Percentiles rank a stretch among this genome's conserved stretches.
Conservation (phyloP, 192 early-diverging fungal species). For the Polychytrium aggregatum region DNA sequence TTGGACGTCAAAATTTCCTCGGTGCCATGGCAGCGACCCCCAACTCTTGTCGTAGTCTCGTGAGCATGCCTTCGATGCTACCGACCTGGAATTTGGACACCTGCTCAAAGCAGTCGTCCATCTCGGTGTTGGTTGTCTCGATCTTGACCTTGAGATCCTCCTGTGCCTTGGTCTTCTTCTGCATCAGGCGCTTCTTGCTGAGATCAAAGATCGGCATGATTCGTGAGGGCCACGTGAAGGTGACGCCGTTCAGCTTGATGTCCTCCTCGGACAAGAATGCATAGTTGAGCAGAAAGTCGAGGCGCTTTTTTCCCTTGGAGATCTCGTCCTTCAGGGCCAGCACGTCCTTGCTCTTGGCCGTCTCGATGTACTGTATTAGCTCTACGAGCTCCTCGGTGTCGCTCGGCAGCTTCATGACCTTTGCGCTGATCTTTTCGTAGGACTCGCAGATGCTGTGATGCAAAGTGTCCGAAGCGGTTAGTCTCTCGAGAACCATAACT, state of each 20-base stretch:
- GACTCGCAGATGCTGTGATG: conserved; percentile 40
- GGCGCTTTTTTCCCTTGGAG: conserved; percentile 34
- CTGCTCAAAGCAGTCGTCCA: conserved; percentile 46
- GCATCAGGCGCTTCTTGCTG: conserved; percentile 46
- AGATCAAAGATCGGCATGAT: conserved; percentile 54
- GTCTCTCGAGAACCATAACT: too few species aligned
- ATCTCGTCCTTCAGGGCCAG: conserved; percentile 40
- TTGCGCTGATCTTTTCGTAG: conserved; percentile 46
- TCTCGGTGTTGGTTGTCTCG: conserved; percentile 32
- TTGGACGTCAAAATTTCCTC: too few species aligned
- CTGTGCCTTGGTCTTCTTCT: conserved; percentile 52
- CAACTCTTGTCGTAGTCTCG: too few species aligned
- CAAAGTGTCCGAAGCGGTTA: too few species aligned
- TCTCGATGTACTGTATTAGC: conserved; percentile 45
- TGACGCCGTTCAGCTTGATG: conserved; percentile 51
- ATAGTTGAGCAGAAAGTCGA: conserved; percentile 47
- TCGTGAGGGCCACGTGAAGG: conserved; percentile 54
- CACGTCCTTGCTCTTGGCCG: conserved; percentile 36
- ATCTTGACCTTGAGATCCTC: conserved; percentile 51
- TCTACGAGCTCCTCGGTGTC: conserved; percentile 51
- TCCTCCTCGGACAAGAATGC: conserved; percentile 49
- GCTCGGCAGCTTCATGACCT: conserved; percentile 44
- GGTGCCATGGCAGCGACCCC: too few species aligned
- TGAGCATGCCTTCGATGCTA: too few species aligned
- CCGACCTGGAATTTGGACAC: conserved; percentile 41